Evolutionary conservation across 164 flowering plant species (phyloP).

Genomic region (Stephania japonica): DNA sequence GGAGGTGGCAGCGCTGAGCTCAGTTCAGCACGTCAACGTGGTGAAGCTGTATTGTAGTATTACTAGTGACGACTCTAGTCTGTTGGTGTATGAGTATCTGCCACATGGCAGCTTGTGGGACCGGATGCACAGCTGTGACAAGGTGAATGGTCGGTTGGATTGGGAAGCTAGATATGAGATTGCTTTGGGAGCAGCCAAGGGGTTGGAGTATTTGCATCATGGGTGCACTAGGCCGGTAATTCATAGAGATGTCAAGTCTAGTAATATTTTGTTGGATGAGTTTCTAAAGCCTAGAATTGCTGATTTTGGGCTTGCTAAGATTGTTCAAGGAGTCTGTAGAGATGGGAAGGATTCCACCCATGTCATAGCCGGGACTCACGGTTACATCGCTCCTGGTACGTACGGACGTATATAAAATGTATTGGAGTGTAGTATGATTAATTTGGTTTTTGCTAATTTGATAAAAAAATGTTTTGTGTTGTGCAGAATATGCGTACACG

Average conservation of each 20-base stretch:
- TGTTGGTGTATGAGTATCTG: conserved; percentile 70
- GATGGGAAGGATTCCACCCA: conserved; percentile 29
- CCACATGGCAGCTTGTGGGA: conserved; percentile 84
- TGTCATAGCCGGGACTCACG: conserved; percentile 54
- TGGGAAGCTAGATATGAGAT: conserved; percentile 63
- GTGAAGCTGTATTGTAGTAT: conserved; percentile 76
- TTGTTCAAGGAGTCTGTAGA: conserved; percentile 27
- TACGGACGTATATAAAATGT: too few relatives aligned
- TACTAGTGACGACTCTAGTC: conserved; percentile 56
- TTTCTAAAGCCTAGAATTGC: conserved; percentile 67
- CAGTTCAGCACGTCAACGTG: conserved; percentile 68
- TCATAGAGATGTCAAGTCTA: conserved; percentile 78
- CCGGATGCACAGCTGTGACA: conserved; percentile 40
- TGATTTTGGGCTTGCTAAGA: conserved; percentile 77
- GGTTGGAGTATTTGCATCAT: conserved; percentile 73
- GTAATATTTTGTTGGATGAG: conserved; percentile 74
- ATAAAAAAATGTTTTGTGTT: too few relatives aligned
- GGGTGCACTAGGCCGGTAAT: conserved; percentile 54
- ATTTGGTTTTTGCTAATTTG: too few relatives aligned
- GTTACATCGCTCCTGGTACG: conserved; percentile 77
- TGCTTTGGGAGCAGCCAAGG: conserved; percentile 68
- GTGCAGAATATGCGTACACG: conserved; percentile 59
- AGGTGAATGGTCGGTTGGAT: conserved; percentile 24
- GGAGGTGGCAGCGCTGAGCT: conserved; percentile 63
- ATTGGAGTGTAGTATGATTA: too few relatives aligned